Percentiles rank a stretch among this genome's conserved stretches.
Conservation (phyloP, 1,139 yeast species). For the Debaryomyces fabryi region DNA sequence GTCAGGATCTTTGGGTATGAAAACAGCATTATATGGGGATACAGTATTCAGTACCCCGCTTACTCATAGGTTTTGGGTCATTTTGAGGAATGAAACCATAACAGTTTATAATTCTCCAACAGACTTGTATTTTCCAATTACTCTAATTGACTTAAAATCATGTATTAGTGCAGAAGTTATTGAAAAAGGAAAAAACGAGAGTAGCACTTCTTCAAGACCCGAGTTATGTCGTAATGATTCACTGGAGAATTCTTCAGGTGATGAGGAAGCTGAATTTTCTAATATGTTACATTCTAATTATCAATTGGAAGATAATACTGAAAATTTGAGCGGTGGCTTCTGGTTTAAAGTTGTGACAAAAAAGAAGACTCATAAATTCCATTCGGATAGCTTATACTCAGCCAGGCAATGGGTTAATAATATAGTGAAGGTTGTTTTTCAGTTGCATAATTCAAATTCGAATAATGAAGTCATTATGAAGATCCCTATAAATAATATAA, state of each 20-base stretch:
- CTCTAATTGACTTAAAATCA: constrained; percentile 70
- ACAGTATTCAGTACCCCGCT: constrained; percentile 37
- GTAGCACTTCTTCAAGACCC: constrained; percentile 10
- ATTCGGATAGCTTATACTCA: constrained; percentile 69
- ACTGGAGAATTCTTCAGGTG: constrained; percentile 16
- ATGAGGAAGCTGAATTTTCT: constrained; percentile 30
- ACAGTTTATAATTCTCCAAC: constrained; percentile 72
- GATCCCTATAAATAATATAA: constrained; percentile 71
- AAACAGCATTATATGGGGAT: constrained; percentile 49
- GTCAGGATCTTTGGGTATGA: constrained; percentile 53
- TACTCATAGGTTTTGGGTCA: constrained; percentile 68
- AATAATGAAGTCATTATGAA: constrained; percentile 76
- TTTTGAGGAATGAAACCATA: constrained; percentile 68
- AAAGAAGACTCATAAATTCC: constrained; percentile 61
- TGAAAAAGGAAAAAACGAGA: constrained; percentile 27
- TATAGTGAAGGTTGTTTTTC: constrained; percentile 74
- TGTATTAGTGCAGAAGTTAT: constrained; percentile 63
- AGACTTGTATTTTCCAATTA: constrained; percentile 78
- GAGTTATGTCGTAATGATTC: constrained; percentile 11
- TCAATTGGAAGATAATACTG: constrained; percentile 30
- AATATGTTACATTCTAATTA: constrained; percentile 23
- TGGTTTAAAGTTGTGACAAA: constrained; percentile 64
- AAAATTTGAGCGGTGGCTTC: constrained; percentile 33
- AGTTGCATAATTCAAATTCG: constrained; percentile 59
- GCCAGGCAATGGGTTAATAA: constrained; percentile 83